phyloP scores from a whole-genome alignment of 2,329 filamentous ascomycete species.

The Botryosphaeria agaves region DNA sequence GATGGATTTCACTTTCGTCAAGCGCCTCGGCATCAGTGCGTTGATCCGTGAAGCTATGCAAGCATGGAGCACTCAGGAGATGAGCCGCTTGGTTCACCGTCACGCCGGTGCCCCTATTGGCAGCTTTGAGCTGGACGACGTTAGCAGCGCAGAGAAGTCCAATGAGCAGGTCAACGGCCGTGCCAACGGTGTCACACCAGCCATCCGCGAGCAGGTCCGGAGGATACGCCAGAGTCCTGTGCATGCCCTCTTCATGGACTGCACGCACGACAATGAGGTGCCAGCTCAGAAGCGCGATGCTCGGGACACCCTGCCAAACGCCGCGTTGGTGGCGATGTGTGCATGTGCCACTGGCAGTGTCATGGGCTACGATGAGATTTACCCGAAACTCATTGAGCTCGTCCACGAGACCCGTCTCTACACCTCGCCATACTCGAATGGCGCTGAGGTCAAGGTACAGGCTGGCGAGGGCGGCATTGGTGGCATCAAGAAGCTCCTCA shows the following conservation, averaged over 20 bases:
- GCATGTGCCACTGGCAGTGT: constrained; percentile 87
- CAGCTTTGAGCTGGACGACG: constrained; percentile 88
- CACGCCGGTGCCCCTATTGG: constrained; percentile 91
- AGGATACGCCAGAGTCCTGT: constrained; percentile 77
- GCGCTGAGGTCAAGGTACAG: constrained; percentile 39
- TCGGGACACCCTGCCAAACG: constrained; percentile 83
- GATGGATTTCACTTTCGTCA: constrained; percentile 92
- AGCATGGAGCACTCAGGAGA: constrained; percentile 84
- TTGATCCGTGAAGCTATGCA: constrained; percentile 98
- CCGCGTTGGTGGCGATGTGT: constrained; percentile 90
- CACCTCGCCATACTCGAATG: constrained; percentile 53
- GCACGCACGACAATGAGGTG: constrained; percentile 95
- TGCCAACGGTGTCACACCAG: constrained; percentile 14
- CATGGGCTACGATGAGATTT: constrained; percentile 96
- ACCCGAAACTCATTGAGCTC: constrained; percentile 81
- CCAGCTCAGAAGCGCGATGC: constrained; percentile 91
- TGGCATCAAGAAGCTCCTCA: constrained; percentile 78
- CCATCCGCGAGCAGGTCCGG: constrained; percentile 48
- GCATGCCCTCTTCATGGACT: constrained; percentile 96
- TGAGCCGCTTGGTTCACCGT: constrained; percentile 82
- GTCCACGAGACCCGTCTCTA: constrained; percentile 81
- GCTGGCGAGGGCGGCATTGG: constrained; percentile 72
- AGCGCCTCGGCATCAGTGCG: constrained; percentile 75
- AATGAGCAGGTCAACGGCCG: constrained; percentile 14
- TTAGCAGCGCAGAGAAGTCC: constrained; percentile 41